phyloP scores from a whole-genome alignment of 768 basidiomycete species.

The Clitopilus passeckerianus region DNA sequence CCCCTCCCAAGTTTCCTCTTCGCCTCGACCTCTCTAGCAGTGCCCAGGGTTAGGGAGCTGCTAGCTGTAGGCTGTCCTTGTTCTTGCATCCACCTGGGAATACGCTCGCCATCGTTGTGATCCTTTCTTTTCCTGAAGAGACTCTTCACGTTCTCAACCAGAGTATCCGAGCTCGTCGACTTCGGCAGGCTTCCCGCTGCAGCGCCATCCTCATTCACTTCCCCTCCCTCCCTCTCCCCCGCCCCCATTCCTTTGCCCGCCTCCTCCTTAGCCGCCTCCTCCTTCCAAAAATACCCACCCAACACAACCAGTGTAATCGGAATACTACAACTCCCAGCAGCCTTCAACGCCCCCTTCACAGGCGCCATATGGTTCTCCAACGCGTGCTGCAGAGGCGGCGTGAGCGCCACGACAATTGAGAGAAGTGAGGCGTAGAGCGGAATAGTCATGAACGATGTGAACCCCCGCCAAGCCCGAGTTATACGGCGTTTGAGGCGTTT shows the following conservation, averaged over 20 bases:
- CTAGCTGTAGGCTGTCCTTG: too few relatives aligned
- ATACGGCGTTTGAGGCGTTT: slow-evolving; percentile 20
- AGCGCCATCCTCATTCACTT: too few relatives aligned
- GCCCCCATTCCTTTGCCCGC: neutral
- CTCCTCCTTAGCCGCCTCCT: neutral
- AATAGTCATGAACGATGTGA: slow-evolving; percentile 81
- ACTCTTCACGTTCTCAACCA: slow-evolving; percentile 37
- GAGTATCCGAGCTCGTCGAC: slow-evolving; percentile 21
- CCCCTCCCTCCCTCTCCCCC: too few relatives aligned
- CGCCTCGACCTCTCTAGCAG: slow-evolving; percentile 2
- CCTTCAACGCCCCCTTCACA: slow-evolving; percentile 60
- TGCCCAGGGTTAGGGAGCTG: neutral
- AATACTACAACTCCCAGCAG: slow-evolving; percentile 75
- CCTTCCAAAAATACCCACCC: slow-evolving; percentile 81
- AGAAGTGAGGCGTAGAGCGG: slow-evolving; percentile 81
- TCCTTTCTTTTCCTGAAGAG: slow-evolving; percentile 30
- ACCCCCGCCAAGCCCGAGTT: slow-evolving; percentile 25
- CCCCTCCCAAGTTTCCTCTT: slow-evolving; percentile 31
- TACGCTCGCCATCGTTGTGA: neutral
- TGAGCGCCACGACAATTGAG: slow-evolving; percentile 73
- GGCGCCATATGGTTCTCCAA: slow-evolving; percentile 62
- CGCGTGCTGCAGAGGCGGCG: slow-evolving; percentile 67
- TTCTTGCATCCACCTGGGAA: too few relatives aligned
- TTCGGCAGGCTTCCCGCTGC: too few relatives aligned
- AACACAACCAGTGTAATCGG: slow-evolving; percentile 89